Conservation (phyloP, 1,284 basidiomycete genomes). For the Filobasidium uniguttulatum region DNA sequence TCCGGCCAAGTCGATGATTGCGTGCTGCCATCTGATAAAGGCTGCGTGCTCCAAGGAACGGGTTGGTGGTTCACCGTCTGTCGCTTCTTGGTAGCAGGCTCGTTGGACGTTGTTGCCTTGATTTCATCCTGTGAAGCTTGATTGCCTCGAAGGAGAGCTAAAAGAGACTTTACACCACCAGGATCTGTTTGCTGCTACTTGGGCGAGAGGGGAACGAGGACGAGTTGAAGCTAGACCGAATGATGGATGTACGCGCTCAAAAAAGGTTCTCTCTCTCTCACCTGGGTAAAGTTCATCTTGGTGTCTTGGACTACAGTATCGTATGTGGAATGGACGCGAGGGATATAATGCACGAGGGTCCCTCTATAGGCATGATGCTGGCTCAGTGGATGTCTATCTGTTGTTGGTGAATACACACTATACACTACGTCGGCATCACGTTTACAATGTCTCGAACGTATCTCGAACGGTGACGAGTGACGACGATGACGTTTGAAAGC, state of each 20-base stretch:
- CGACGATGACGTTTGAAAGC: too few relatives aligned
- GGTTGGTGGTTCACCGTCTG: not conserved
- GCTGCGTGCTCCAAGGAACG: too few relatives aligned
- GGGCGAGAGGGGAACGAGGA: not conserved
- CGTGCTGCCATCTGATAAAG: too few relatives aligned
- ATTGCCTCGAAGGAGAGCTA: not conserved
- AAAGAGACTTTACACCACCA: not conserved
- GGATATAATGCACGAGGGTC: too few relatives aligned
- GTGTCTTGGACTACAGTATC: not conserved
- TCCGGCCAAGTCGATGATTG: too few relatives aligned
- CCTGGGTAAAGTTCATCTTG: not conserved
- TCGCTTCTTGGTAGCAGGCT: not conserved
- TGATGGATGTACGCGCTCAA: not conserved
- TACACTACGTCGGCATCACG: too few relatives aligned
- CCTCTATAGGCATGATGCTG: too few relatives aligned
- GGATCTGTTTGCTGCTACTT: not conserved
- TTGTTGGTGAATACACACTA: too few relatives aligned
- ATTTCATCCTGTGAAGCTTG: not conserved
- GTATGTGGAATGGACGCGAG: not conserved
- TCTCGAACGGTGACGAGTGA: too few relatives aligned
- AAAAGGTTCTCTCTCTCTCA: not conserved
- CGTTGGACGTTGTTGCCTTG: not conserved
- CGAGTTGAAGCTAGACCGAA: not conserved
- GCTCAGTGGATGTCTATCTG: too few relatives aligned
- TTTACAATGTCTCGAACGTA: too few relatives aligned